Conservation (phyloP, 371 early-diverging fungal genomes). For the Apophysomyces sp. region DNA sequence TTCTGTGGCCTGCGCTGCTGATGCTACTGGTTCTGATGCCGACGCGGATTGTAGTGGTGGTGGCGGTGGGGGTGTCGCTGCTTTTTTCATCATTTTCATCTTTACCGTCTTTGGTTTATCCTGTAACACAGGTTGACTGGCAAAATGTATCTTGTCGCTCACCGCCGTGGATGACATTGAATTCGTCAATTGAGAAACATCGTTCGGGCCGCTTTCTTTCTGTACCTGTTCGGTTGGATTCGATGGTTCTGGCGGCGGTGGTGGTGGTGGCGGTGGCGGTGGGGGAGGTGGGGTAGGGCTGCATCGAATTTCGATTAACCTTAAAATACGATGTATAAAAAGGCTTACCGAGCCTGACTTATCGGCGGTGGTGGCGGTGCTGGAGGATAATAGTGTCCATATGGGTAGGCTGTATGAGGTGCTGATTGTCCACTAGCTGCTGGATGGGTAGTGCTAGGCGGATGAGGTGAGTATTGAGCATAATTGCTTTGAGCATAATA, state of each 20-base stretch:
- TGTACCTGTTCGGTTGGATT: neutral
- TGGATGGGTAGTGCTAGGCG: slow-evolving; percentile 9
- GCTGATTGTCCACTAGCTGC: slow-evolving; percentile 5
- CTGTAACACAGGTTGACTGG: slow-evolving; percentile 5
- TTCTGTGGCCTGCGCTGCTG: slow-evolving; percentile 1
- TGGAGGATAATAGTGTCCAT: slow-evolving; percentile 12
- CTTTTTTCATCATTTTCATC: slow-evolving; percentile 9
- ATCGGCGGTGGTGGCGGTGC: slow-evolving; percentile 1
- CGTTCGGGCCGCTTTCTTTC: neutral
- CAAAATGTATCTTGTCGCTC: neutral
- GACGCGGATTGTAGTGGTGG: neutral
- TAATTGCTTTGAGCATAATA: slow-evolving; percentile 11
- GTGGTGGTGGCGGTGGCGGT: slow-evolving; percentile 9
- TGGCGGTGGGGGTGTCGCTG: slow-evolving; percentile 1
- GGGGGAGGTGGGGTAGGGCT: slow-evolving; percentile 1
- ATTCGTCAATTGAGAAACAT: neutral
- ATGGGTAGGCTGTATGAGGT: slow-evolving; percentile 4
- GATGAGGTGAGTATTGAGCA: slow-evolving; percentile 8
- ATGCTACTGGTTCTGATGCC: neutral
- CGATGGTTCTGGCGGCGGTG: neutral
- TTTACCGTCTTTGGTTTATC: slow-evolving; percentile 2
- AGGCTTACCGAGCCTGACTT: neutral
- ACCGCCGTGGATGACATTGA: neutral
- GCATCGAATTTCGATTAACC: neutral
- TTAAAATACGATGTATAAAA: neutral